Percentiles rank a stretch among this genome's conserved stretches.
phyloP scores from a whole-genome alignment of 1,284 basidiomycete species.

The Trametes polyzona region DNA sequence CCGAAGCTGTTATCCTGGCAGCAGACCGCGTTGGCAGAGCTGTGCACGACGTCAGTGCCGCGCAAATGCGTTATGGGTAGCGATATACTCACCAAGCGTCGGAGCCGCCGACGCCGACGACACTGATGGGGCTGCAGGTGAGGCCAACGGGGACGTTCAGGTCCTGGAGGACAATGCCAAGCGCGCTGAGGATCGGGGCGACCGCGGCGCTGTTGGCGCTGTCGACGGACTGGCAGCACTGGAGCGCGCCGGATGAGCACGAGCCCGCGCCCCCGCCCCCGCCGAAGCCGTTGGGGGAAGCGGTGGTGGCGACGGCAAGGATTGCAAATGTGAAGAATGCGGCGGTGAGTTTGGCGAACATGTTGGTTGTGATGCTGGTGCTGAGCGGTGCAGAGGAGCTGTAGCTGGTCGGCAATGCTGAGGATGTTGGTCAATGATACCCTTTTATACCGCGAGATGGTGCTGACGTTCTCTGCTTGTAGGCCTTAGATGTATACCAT shows the following conservation, averaged over 20 bases:
- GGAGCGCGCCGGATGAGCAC: slow-evolving; percentile 29
- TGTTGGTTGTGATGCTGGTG: no score
- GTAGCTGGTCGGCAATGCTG: no score
- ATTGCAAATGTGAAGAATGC: neutral
- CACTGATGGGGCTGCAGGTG: slow-evolving; percentile 30
- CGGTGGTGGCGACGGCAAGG: neutral
- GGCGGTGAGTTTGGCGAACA: slow-evolving; percentile 1
- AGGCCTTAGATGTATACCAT: no score
- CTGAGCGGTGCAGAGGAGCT: no score
- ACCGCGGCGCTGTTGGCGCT: slow-evolving; percentile 9
- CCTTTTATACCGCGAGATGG: no score
- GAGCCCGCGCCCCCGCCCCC: neutral
- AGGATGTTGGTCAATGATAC: no score
- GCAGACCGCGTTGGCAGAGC: slow-evolving; percentile 12
- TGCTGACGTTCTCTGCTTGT: no score
- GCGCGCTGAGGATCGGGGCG: slow-evolving; percentile 9
- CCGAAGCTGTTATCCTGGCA: slow-evolving; percentile 5
- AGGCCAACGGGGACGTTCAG: slow-evolving; percentile 29
- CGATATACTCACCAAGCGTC: slow-evolving; percentile 17
- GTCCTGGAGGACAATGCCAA: slow-evolving; percentile 29
- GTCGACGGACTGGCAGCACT: slow-evolving; percentile 31
- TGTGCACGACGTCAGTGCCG: neutral
- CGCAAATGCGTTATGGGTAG: neutral
- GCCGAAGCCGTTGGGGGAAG: neutral
- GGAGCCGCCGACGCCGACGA: slow-evolving; percentile 25